These are phyloP conservation scores for Metschnikowia lachancei DNA, from an alignment of 805 yeast genomes.

Conservation along the genomic window DNA sequence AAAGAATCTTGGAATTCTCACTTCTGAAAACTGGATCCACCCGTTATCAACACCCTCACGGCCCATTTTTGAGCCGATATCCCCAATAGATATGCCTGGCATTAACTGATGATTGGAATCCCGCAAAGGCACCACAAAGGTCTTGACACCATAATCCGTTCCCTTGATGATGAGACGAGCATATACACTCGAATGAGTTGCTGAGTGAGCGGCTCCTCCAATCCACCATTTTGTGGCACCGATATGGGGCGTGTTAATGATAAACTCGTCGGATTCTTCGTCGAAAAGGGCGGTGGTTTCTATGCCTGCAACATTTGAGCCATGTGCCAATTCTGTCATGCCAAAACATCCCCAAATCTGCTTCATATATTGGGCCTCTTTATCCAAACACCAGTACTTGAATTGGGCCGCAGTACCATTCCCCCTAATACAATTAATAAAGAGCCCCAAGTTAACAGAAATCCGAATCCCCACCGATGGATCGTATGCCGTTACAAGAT, in stretches of 20 bases:
- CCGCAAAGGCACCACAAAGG: conserved; percentile 46
- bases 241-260: conserved; percentile 46
- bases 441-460: conserved; percentile 39
- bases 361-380: conserved; percentile 34
- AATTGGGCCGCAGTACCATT: conserved; percentile 42
- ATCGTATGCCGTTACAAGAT: conserved; percentile 37
- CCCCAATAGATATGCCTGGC: conserved; percentile 47
- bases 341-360: conserved; percentile 28
- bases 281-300: conserved; percentile 36
- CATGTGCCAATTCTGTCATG: conserved; percentile 24
- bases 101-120: conserved; percentile 41
- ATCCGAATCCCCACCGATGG: conserved; percentile 40
- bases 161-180: conserved; percentile 45
- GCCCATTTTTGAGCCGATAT: conserved; percentile 49
- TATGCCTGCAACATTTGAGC: conserved; percentile 22
- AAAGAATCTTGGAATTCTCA: conserved; percentile 43
- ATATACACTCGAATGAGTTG: conserved; percentile 41
- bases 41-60: conserved; percentile 50
- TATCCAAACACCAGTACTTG: conserved; percentile 36
- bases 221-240: conserved; percentile 54
- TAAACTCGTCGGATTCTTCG: conserved; percentile 38
- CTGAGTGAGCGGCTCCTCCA: conserved; percentile 49
- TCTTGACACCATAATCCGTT: conserved; percentile 46
- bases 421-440: conserved; percentile 39
- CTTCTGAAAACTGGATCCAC: conserved; percentile 47